Conservation (phyloP, 164 flowering plant genomes). For the Vitis rotundifolia region DNA sequence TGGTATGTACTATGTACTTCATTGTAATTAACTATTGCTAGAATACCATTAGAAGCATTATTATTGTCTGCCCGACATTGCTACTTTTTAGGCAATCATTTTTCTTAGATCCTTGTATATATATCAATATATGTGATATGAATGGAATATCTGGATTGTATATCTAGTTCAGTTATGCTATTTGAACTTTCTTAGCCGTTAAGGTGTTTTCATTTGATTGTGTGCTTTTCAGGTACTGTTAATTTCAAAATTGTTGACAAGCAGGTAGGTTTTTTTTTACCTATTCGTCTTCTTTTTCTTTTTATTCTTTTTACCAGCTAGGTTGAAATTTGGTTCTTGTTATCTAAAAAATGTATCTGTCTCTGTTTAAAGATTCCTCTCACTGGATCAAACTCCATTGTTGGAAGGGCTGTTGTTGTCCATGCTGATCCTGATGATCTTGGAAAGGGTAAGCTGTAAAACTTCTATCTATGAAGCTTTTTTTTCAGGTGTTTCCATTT, state of each 20-base stretch:
- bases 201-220: not conserved
- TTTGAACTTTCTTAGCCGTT: not conserved
- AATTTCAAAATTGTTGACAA: slow-evolving; percentile 62
- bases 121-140: not conserved
- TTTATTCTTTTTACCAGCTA: not conserved
- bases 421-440: slow-evolving; percentile 99
- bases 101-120: not conserved
- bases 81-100: not conserved
- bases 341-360: not conserved
- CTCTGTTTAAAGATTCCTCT: slow-evolving; percentile 73
- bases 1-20: too few species aligned
- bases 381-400: slow-evolving; percentile 73
- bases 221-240: slow-evolving; percentile 58
- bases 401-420: slow-evolving; percentile 98
- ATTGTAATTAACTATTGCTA: too few species aligned
- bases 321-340: not conserved
- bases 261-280: slow-evolving; percentile 43
- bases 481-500: not conserved
- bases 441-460: slow-evolving; percentile 74
- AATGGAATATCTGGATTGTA: not conserved
- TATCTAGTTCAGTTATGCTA: not conserved
- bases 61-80: not conserved
- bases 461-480: too few species aligned
- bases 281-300: not conserved
- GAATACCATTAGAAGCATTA: not conserved